Conservation (phyloP, 2,329 filamentous ascomycete genomes). For the Blumeriella jaapii region DNA sequence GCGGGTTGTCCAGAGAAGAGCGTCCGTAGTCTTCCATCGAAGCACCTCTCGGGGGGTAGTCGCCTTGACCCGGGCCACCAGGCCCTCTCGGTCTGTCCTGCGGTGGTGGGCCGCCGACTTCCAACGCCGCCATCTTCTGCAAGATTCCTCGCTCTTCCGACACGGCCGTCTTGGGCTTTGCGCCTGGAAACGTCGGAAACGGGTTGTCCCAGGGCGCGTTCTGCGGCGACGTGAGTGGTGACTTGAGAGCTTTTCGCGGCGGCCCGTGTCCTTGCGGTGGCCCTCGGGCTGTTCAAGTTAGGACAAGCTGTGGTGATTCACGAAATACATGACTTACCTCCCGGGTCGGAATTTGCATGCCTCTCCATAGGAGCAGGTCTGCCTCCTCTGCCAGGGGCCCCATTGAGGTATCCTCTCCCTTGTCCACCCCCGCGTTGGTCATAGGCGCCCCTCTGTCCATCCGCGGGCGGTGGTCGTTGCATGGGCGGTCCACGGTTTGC, state of each 20-base stretch:
- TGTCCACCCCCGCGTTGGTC: slow-evolving; percentile 17
- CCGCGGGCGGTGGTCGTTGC: slow-evolving; percentile 21
- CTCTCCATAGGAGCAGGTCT: slow-evolving; percentile 20
- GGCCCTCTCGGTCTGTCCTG: slow-evolving; percentile 12
- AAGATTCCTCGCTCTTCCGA: slow-evolving; percentile 28
- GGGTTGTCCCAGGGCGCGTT: slow-evolving; percentile 35
- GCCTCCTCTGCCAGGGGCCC: slow-evolving; percentile 17
- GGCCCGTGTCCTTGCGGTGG: slow-evolving; percentile 4
- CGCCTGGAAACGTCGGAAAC: slow-evolving; percentile 34
- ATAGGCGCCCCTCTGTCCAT: slow-evolving; percentile 18
- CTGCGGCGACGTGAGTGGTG: slow-evolving; percentile 29
- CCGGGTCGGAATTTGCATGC: slow-evolving; percentile 18
- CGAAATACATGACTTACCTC: slow-evolving; percentile 23
- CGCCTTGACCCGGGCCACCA: slow-evolving; percentile 16
- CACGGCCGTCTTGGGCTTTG: slow-evolving; percentile 31
- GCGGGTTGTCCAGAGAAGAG: slow-evolving; percentile 13
- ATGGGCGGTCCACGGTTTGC: slow-evolving; percentile 14
- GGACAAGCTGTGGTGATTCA: slow-evolving; percentile 5
- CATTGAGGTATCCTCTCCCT: slow-evolving; percentile 23
- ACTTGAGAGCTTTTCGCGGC: slow-evolving; percentile 21
- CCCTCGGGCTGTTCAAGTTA: slow-evolving; percentile 16
- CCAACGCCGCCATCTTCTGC: slow-evolving; percentile 24
- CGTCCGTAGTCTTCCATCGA: slow-evolving; percentile 20
- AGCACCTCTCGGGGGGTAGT: slow-evolving; percentile 8
- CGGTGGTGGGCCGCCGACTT: slow-evolving; percentile 17